Conservation (phyloP, 495 filamentous ascomycete species). For the Penicilliopsis zonata region DNA sequence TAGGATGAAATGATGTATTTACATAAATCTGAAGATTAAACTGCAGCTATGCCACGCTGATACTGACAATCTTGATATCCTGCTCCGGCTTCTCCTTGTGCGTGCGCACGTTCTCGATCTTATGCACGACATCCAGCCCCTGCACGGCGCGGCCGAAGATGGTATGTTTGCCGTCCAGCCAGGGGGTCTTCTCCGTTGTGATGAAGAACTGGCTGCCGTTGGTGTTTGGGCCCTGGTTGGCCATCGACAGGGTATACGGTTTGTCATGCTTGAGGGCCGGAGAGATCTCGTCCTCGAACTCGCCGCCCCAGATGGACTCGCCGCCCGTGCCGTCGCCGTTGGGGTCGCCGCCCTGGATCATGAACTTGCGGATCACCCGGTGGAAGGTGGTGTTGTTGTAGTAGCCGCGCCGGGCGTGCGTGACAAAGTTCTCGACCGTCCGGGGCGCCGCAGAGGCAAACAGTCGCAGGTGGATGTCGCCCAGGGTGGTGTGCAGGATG, state of each 20-base stretch:
- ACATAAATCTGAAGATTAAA: no score
- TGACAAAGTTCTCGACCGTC: constrained; percentile 98
- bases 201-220: constrained; percentile 93
- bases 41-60: constrained; percentile 38
- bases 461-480: constrained; percentile 88
- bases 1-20: no score
- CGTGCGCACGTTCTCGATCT: constrained; percentile 87
- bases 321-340: constrained; percentile 91
- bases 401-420: constrained; percentile 76
- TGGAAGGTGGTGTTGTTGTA: constrained; percentile 98
- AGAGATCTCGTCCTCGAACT: constrained; percentile 94
- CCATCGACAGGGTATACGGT: constrained; percentile 92
- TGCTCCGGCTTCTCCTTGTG: constrained; percentile 94
- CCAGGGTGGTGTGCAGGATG: constrained; percentile 83
- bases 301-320: constrained; percentile 91
- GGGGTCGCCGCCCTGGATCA: constrained; percentile 90
- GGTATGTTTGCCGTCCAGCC: constrained; percentile 94
- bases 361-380: constrained; percentile 94
- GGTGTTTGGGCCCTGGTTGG: constrained; percentile 80
- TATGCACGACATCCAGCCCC: constrained; percentile 90
- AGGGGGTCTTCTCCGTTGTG: constrained; percentile 91
- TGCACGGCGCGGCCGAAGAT: constrained; percentile 86
- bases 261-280: constrained; percentile 88
- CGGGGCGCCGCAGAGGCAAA: constrained; percentile 90
- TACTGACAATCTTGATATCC: constrained; percentile 94